Base-by-base conservation (phyloP, 768 basidiomycete genomes). In the Tylopilus rubrobrunneus region DNA sequence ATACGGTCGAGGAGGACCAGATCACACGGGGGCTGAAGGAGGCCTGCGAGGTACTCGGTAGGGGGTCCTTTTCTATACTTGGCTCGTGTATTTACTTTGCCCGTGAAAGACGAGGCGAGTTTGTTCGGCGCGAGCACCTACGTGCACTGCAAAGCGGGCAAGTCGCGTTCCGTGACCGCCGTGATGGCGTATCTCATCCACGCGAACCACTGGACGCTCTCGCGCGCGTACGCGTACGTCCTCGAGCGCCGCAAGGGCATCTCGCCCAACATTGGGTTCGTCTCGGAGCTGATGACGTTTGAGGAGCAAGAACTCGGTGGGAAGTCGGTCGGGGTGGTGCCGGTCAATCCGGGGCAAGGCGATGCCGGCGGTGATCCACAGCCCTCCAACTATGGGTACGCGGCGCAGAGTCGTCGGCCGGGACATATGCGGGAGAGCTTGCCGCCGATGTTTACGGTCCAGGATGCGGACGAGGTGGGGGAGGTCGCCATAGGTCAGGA, bases 111-210 rank as follows among this genome's bases (percentile, higher is more conserved):
- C 66, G 95, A 98, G 62, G 95, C 95, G 1, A 83, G 89, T 45
- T 70, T 98, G 49, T 92, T 93, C 59, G 90, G 87, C 0, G 82
- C 91, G 19, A 86, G 93, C 7, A 89, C 89, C 2, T 98, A 96
- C 63, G 94, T 98, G 14, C 96, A 98, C 67, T 98, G 95, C 73
- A 92, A 90, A 72, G 94, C 91, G 6, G 96, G 95, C 5, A 97
- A 94, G 74, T 94, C 92, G 3, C 86, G 96, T 14, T 95, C 92
- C 1, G 95, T 97, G 28, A 97, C 95, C 0, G 93, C 94, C 12
- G 95, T 97, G 39, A 92, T 98, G 76, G 95, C 92, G 3, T 98
- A 97, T 67, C 87, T 98, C 52, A 97, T 98, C 59, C 95, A 97
- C 62, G 90, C 94, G 10, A 94, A 97, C 65, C 93, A 94, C 66